Percentiles rank a stretch among this genome's conserved stretches.
Evolutionary conservation across 2,329 filamentous ascomycete species (phyloP).

Genomic region (Dothistroma pini): DNA sequence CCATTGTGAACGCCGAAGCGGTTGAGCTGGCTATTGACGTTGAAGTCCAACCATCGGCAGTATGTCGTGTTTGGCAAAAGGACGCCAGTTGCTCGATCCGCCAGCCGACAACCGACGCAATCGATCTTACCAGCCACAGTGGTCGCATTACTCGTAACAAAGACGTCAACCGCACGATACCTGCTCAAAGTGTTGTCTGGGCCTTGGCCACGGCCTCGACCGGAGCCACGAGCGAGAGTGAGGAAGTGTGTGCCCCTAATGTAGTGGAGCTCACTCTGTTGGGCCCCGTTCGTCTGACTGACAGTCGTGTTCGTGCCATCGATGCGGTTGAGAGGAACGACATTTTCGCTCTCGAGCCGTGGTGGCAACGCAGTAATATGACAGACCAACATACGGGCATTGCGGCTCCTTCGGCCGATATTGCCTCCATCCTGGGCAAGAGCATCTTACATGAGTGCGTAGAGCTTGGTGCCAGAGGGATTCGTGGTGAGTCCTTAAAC

Average conservation of each 20-base stretch:
- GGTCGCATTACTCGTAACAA: constrained; percentile 60
- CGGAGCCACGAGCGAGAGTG: constrained; percentile 61
- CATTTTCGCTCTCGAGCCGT: constrained; percentile 49
- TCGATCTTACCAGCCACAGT: constrained; percentile 56
- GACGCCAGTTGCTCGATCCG: constrained; percentile 47
- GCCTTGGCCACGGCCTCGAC: constrained; percentile 55
- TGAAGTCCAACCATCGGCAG: constrained; percentile 51
- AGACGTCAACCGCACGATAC: constrained; percentile 67
- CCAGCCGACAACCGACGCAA: constrained; percentile 40
- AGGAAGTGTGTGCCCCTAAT: constrained; percentile 63
- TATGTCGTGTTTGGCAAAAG: constrained; percentile 57
- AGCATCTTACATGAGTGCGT: constrained; percentile 63
- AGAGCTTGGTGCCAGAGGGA: constrained; percentile 60
- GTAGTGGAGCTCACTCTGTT: constrained; percentile 66
- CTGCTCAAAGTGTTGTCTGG: constrained; percentile 46
- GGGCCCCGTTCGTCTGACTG: constrained; percentile 50
- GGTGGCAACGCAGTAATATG: constrained; percentile 47
- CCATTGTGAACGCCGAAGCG: constrained; percentile 2
- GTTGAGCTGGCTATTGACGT: not conserved
- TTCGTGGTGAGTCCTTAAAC: constrained; percentile 65
- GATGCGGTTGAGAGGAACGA: constrained; percentile 52
- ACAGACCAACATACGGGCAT: constrained; percentile 63
- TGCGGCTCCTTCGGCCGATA: constrained; percentile 52
- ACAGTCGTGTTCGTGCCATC: constrained; percentile 51
- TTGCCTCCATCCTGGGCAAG: constrained; percentile 60